phyloP scores from a whole-genome alignment of 306 rosid genomes.

The Dalbergia oliveri region DNA sequence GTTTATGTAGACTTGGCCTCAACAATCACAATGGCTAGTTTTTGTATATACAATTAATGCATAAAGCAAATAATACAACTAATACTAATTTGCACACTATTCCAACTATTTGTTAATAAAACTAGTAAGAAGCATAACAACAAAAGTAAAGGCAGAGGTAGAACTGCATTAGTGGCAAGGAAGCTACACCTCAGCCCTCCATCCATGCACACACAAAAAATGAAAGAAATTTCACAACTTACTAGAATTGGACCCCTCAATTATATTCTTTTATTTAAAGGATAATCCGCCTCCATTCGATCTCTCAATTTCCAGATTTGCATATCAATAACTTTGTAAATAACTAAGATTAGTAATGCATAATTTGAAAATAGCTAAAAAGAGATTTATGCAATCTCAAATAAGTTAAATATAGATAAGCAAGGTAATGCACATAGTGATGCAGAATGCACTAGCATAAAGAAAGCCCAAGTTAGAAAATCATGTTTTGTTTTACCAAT shows the following conservation, averaged over 20 bases:
- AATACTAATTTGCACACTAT: neutral
- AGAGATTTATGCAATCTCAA: neutral
- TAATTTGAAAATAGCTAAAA: neutral
- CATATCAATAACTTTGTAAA: neutral
- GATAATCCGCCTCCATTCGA: neutral
- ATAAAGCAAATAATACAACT: too few species aligned
- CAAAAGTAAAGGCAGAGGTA: neutral
- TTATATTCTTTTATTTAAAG: conserved; percentile 11
- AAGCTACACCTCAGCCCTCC: neutral
- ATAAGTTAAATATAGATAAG: neutral
- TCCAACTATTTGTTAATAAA: neutral
- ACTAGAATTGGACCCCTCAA: neutral
- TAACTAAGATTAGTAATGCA: neutral
- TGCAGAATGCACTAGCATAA: neutral
- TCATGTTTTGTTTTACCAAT: neutral
- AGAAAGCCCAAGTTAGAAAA: neutral
- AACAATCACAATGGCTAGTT: neutral
- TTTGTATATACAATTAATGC: neutral
- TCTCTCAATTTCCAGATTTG: neutral
- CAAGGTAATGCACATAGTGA: neutral
- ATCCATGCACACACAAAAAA: neutral
- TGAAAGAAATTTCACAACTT: neutral
- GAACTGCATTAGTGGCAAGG: neutral
- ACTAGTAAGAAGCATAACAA: neutral
- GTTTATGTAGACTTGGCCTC: conserved; percentile 15